A percentile compares a stretch with the other conserved stretches of the same genome.
Evolutionary conservation across 768 basidiomycete species (phyloP).

Genomic region (Boletus sensibilis): DNA sequence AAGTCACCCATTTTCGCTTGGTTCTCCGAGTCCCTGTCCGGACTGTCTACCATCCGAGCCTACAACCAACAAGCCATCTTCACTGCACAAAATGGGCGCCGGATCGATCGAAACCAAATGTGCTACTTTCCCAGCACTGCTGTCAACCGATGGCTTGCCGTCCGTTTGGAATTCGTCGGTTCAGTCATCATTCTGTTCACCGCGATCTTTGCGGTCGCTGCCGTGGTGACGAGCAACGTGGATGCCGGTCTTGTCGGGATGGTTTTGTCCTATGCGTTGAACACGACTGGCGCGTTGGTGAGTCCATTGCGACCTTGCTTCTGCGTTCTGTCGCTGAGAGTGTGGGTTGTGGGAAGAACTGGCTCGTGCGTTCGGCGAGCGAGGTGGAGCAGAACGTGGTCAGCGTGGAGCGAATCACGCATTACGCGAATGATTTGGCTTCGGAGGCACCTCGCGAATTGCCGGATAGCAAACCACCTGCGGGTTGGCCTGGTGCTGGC

Average conservation of each 20-base stretch:
- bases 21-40: constrained; percentile 76
- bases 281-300: constrained; percentile 79
- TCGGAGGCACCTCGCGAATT: constrained; percentile 77
- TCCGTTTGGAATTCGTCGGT: constrained; percentile 83
- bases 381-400: constrained; percentile 92
- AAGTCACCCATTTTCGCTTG: constrained; percentile 90
- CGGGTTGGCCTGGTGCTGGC: constrained; percentile 73
- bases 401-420: constrained; percentile 82
- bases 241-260: constrained; percentile 88
- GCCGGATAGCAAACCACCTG: constrained; percentile 51
- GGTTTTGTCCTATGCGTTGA: constrained; percentile 81
- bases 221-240: constrained; percentile 72
- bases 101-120: constrained; percentile 85
- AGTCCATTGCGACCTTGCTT: constrained; percentile 20
- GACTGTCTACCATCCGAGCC: constrained; percentile 80
- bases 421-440: constrained; percentile 66
- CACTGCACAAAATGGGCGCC: constrained; percentile 61
- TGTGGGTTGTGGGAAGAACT: constrained; percentile 48
- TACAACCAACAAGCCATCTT: constrained; percentile 73
- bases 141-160: constrained; percentile 81
- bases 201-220: constrained; percentile 62
- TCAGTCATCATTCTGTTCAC: constrained; percentile 75
- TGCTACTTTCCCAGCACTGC: constrained; percentile 70
- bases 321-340: background rate
- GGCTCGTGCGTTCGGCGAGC: constrained; percentile 78